Evolutionary conservation across 345 rosid genomes (phyloP).

Genomic region (Rubroshorea leprosula): DNA sequence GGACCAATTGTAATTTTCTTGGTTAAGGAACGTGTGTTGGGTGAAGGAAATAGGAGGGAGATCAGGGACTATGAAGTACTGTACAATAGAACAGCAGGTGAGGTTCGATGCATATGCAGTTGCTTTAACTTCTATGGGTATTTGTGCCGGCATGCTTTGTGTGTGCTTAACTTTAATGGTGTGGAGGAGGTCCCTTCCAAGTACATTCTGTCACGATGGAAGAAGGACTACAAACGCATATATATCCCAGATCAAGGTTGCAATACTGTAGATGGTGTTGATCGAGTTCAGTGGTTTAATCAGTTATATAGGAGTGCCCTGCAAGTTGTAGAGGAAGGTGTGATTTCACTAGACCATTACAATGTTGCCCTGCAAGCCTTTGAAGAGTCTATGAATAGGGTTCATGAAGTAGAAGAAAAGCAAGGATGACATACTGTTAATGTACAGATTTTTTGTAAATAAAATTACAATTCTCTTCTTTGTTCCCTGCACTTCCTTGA

Average conservation of each 20-base stretch:
- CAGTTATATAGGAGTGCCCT: constrained; percentile 48
- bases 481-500: background rate
- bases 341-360: constrained; percentile 55
- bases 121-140: constrained; percentile 83
- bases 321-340: constrained; percentile 69
- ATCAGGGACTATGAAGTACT: constrained; percentile 63
- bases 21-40: constrained; percentile 62
- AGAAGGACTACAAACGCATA: constrained; percentile 57
- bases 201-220: constrained; percentile 61
- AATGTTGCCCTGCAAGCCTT: constrained; percentile 49
- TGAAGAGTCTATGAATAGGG: constrained; percentile 45
- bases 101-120: constrained; percentile 79
- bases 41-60: constrained; percentile 54
- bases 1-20: constrained; percentile 64
- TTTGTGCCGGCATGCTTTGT: constrained; percentile 75
- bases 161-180: constrained; percentile 69
- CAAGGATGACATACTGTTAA: background rate
- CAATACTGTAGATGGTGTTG: constrained; percentile 15
- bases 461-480: background rate
- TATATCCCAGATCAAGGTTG: constrained; percentile 27
- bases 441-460: constrained; percentile 8
- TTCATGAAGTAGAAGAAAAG: constrained; percentile 42
- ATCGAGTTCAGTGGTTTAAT: constrained; percentile 44
- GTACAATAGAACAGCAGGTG: constrained; percentile 64
- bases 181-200: constrained; percentile 61